phyloP scores from a whole-genome alignment of 768 basidiomycete species.

The Candolleomyces aberdarensis region DNA sequence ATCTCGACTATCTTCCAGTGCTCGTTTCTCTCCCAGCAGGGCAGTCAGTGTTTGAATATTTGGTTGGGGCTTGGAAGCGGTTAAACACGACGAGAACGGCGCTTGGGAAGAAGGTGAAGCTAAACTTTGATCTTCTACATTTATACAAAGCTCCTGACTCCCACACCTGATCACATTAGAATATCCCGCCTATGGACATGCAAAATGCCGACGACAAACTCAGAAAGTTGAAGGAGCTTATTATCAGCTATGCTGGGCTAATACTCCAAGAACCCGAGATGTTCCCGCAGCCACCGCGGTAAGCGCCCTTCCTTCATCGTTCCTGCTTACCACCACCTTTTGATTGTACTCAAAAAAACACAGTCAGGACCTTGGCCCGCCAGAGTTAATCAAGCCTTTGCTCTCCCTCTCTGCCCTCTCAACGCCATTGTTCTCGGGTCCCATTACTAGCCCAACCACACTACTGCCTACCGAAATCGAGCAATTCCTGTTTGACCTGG shows the following conservation, averaged over 20 bases:
- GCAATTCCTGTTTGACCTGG: constrained; percentile 81
- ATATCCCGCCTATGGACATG: constrained; percentile 58
- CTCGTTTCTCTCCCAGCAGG: constrained; percentile 72
- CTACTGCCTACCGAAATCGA: constrained; percentile 70
- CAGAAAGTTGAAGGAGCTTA: constrained; percentile 74
- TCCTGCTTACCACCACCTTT: not conserved
- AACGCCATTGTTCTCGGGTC: constrained; percentile 55
- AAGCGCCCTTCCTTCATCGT: constrained; percentile 20
- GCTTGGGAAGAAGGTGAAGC: constrained; percentile 61
- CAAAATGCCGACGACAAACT: constrained; percentile 60
- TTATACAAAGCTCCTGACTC: not conserved
- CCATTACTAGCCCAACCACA: constrained; percentile 41
- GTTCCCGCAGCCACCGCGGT: constrained; percentile 89
- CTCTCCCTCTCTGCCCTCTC: constrained; percentile 69
- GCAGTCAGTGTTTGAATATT: constrained; percentile 86
- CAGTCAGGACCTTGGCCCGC: constrained; percentile 70
- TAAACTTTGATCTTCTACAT: not conserved
- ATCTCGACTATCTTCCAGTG: constrained; percentile 70
- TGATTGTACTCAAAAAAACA: not conserved
- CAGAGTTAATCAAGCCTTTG: constrained; percentile 81
- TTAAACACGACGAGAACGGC: constrained; percentile 52
- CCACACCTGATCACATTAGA: constrained; percentile 28
- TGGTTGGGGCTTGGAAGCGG: constrained; percentile 93
- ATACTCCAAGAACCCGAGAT: constrained; percentile 89
- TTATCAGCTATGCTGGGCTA: constrained; percentile 88